Evolutionary conservation across 352 stramenopile species (phyloP).

Genomic region (Phytophthora lateralis): DNA sequence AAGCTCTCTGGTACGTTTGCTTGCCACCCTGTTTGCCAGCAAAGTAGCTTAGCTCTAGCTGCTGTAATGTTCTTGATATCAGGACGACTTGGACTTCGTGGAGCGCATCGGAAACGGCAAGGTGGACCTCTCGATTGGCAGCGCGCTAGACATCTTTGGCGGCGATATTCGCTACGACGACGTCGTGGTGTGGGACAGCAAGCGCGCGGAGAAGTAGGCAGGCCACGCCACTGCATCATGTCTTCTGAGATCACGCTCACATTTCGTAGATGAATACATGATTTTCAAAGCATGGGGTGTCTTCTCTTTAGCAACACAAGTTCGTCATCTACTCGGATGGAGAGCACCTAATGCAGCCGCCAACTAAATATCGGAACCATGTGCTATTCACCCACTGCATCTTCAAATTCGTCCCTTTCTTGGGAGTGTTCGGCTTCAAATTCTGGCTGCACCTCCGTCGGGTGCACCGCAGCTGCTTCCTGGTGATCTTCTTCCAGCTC

Average conservation of each 20-base stretch:
- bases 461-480: not conserved
- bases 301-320: conserved; percentile 1
- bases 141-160: conserved; percentile 97
- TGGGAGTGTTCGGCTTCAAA: conserved; percentile 2
- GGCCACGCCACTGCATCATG: not conserved
- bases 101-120: conserved; percentile 91
- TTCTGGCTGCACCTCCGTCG: conserved; percentile 1
- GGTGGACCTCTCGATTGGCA: conserved; percentile 98
- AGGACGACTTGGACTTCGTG: conserved; percentile 95
- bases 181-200: conserved; percentile 92
- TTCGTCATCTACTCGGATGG: not conserved
- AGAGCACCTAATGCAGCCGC: not conserved
- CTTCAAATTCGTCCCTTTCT: conserved; percentile 38
- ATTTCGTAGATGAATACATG: conserved; percentile 1
- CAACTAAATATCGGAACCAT: not conserved
- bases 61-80: not conserved
- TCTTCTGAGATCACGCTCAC: not conserved
- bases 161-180: conserved; percentile 94
- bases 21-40: not conserved
- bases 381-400: conserved; percentile 35
- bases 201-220: conserved; percentile 24
- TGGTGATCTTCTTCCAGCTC: conserved; percentile 17
- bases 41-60: not conserved
- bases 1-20: conserved; percentile 72
- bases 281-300: not conserved